Percentiles rank a stretch among this genome's conserved stretches.
These are phyloP conservation scores for Nicotiana tabacum DNA, from an alignment of 257 asterid genomes.

Conservation along the genomic window DNA sequence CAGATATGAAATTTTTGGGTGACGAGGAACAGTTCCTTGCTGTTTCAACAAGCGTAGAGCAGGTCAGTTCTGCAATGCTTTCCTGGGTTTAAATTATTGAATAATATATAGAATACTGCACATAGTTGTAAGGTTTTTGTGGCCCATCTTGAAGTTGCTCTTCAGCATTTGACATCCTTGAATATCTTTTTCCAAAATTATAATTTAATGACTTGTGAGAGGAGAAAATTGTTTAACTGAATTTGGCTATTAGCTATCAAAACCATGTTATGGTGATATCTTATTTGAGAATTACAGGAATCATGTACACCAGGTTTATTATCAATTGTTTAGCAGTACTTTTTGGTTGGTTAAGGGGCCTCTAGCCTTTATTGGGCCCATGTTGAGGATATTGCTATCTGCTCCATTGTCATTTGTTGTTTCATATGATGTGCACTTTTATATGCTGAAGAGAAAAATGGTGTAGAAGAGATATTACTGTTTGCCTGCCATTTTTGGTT, in stretches of 20 bases:
- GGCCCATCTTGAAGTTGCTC: background rate
- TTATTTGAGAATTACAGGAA: background rate
- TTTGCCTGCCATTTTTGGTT: background rate
- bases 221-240: background rate
- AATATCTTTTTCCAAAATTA: background rate
- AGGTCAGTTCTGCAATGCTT: slow-evolving; percentile 36
- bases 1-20: slow-evolving; percentile 94
- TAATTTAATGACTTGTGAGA: background rate
- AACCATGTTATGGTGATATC: background rate
- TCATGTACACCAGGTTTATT: background rate
- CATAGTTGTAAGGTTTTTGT: background rate
- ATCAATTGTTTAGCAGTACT: background rate
- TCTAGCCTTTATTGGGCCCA: background rate
- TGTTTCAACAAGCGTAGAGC: slow-evolving; percentile 92
- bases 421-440: background rate
- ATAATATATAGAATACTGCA: background rate
- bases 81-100: background rate
- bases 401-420: background rate
- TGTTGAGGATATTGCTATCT: background rate
- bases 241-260: background rate
- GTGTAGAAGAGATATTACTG: background rate
- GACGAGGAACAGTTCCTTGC: slow-evolving; percentile 88
- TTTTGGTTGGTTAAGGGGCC: background rate
- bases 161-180: background rate
- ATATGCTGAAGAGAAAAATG: background rate